Base-by-base conservation (phyloP, 805 yeast genomes). In the Suhomyces tanzawaensis region DNA sequence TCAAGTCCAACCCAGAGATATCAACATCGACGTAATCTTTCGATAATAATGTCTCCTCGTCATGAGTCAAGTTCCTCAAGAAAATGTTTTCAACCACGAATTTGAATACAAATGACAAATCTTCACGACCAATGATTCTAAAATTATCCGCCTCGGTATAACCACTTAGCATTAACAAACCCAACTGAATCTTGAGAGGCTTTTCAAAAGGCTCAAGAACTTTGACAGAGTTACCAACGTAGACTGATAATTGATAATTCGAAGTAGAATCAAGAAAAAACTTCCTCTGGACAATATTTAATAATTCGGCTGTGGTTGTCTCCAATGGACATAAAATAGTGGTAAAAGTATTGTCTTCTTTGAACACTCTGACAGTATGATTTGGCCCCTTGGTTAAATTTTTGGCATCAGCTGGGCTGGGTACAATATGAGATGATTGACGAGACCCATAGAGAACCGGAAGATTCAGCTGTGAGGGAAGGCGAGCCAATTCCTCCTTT, bases 261-360 rank as follows among this genome's bases (percentile, higher is more conserved):
- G 85, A 82, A 15, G 76, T 77, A 2, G 78, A 65, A 36, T 81
- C 82, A 37, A 85, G 62, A 49, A 85, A 85, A 52, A 89, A 84
- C 60, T 91, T 90, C 42, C 85, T 78, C 46, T 85, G 85, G 17
- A 88, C 75, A 33, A 76, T 72, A 22, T 76, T 78, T 27, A 91
- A 66, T 36, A 93, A 64, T 33, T 88, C 95, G 6, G 79, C 73
- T 0, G 88, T 85, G 0, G 91, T 78, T 1, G 89, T 84, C 41
- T 83, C 85, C 23, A 85, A 71, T 0, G 91, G 78, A 53, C 95
- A 82, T 12, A 89, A 79, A 15, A 91, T 65, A 1, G 96, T 86
- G 12, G 93, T 84, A 47, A 88, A 86, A 8, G 89, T 84, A 49
- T 88, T 90, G 41, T 86, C 95, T 36, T 80, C 85, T 41, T 84